These are phyloP conservation scores for Thozetella sp. DNA, from an alignment of 495 filamentous ascomycete genomes.

Conservation along the genomic window DNA sequence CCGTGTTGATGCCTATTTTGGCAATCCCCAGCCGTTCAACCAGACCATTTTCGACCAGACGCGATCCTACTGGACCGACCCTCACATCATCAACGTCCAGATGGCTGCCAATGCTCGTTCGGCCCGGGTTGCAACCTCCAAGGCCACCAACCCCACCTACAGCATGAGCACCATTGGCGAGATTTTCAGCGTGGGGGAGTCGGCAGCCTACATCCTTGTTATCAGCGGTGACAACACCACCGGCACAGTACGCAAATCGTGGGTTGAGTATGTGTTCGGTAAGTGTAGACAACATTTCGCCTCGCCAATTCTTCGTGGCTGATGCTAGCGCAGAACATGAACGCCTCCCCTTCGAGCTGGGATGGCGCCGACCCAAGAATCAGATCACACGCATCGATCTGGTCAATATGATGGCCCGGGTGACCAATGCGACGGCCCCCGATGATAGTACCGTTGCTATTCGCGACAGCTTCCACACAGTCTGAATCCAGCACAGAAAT, in stretches of 20 bases:
- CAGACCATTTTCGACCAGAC: conserved; percentile 41
- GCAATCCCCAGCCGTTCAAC: conserved; percentile 47
- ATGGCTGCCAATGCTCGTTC: conserved; percentile 43
- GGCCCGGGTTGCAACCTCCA: conserved; percentile 37
- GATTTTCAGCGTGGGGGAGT: conserved; percentile 42
- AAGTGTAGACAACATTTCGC: too few relatives aligned
- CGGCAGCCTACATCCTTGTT: conserved; percentile 41
- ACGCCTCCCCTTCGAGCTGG: conserved; percentile 41
- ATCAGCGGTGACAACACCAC: conserved; percentile 39
- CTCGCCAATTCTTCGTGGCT: not conserved
- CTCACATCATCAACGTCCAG: conserved; percentile 31
- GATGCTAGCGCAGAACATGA: conserved; percentile 37
- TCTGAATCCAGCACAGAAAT: too few relatives aligned
- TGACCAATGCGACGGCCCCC: too few relatives aligned
- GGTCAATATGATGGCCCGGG: too few relatives aligned
- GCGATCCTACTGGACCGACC: conserved; percentile 31
- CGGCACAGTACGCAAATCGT: conserved; percentile 28
- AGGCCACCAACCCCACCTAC: conserved; percentile 40
- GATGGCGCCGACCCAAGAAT: conserved; percentile 19
- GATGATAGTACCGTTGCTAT: too few relatives aligned
- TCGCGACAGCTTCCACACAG: too few relatives aligned
- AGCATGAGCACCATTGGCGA: conserved; percentile 31
- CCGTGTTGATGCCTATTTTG: conserved; percentile 42
- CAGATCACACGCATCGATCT: too few relatives aligned
- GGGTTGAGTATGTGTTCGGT: conserved; percentile 48